Evolutionary conservation across 2,329 filamentous ascomycete genomes (phyloP).

Genomic region (Alternaria arbusti): DNA sequence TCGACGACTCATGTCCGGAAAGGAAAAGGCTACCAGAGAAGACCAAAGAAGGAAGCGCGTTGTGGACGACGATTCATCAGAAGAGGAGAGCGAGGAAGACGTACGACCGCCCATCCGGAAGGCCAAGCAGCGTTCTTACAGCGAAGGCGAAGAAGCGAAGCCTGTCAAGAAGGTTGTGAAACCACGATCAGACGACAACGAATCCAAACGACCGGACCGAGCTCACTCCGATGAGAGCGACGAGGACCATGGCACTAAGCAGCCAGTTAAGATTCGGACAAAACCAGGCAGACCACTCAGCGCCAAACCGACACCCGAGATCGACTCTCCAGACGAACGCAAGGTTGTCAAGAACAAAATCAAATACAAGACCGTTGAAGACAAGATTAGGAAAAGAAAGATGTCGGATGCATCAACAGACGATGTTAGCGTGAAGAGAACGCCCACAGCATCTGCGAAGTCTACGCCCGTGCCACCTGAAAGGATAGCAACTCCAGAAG

Average conservation of each 20-base stretch:
- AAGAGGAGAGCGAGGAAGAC: constrained; percentile 47
- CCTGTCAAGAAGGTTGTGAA: constrained; percentile 42
- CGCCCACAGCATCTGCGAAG: constrained; percentile 43
- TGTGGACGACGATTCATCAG: constrained; percentile 43
- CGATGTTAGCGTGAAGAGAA: constrained; percentile 39
- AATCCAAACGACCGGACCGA: constrained; percentile 31
- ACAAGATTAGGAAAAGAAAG: constrained; percentile 41
- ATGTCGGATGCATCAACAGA: constrained; percentile 42
- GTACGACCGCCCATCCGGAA: constrained; percentile 46
- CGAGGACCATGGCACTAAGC: constrained; percentile 33
- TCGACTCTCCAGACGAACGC: constrained; percentile 45
- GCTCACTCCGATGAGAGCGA: constrained; percentile 41
- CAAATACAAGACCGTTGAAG: constrained; percentile 42
- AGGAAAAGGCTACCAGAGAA: constrained; percentile 45
- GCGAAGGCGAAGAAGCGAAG: constrained; percentile 44
- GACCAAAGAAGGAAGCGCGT: constrained; percentile 42
- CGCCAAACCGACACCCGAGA: constrained; percentile 41
- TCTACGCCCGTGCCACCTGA: constrained; percentile 45
- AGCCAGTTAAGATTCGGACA: constrained; percentile 33
- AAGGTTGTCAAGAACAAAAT: constrained; percentile 40
- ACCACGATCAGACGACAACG: constrained; percentile 39
- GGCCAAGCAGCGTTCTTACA: constrained; percentile 41
- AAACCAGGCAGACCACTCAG: constrained; percentile 33
- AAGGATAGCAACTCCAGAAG: constrained; percentile 42
- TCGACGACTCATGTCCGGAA: constrained; percentile 44